Percentiles rank a stretch among this genome's conserved stretches.
Evolutionary conservation across 2,329 filamentous ascomycete genomes (phyloP).

Genomic region (Cladophialophora immunda): DNA sequence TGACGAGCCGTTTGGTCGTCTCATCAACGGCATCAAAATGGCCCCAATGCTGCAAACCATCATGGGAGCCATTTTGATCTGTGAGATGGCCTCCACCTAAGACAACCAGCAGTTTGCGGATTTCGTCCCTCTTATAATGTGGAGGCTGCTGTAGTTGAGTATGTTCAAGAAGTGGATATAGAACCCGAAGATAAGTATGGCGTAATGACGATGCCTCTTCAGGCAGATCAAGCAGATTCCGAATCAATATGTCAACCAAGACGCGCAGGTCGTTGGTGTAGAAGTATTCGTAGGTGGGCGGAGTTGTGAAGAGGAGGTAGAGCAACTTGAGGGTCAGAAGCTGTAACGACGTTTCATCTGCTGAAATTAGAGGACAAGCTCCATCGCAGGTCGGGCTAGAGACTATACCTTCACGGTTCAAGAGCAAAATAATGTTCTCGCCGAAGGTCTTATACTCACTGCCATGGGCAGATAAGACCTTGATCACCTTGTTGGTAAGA

Average conservation of each 20-base stretch:
- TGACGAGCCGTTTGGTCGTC: conserved; percentile 57
- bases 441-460: conserved; percentile 90
- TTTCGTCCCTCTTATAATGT: conserved; percentile 90
- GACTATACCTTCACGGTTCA: conserved; percentile 84
- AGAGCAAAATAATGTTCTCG: conserved; percentile 92
- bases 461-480: conserved; percentile 83
- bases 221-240: conserved; percentile 94
- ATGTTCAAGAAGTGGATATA: conserved; percentile 89
- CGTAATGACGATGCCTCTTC: conserved; percentile 77
- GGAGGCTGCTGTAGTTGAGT: conserved; percentile 87
- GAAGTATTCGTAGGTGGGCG: conserved; percentile 94
- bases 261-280: conserved; percentile 97
- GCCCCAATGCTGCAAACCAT: conserved; percentile 51
- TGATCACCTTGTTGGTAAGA: conserved; percentile 92
- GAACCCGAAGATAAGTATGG: conserved; percentile 92
- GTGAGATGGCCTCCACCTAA: conserved; percentile 78
- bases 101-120: conserved; percentile 77
- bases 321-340: conserved; percentile 95
- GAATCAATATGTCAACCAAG: conserved; percentile 92
- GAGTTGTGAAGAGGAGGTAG: conserved; percentile 93
- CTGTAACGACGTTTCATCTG: conserved; percentile 87
- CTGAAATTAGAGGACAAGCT: conserved; percentile 15
- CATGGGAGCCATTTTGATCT: conserved; percentile 45
- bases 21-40: conserved; percentile 61
- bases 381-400: neutral